phyloP scores from a whole-genome alignment of 2,329 filamentous ascomycete genomes.

The Cordyceps farinosa region DNA sequence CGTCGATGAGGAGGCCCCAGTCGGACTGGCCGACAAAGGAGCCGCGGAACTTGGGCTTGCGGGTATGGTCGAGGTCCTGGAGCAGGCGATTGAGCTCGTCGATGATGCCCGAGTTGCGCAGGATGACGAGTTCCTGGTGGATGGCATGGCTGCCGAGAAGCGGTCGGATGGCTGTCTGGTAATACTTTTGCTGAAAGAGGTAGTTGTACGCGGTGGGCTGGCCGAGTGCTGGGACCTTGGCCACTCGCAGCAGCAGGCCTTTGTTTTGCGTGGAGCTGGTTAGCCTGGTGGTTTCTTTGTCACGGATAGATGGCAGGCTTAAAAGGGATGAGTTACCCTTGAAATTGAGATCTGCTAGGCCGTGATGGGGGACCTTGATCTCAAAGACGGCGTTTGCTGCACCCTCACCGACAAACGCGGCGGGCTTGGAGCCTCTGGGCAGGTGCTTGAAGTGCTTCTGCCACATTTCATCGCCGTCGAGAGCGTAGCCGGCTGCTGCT shows the following conservation, averaged over 20 bases:
- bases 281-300: constrained; percentile 9
- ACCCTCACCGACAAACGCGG: constrained; percentile 59
- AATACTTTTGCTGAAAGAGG: constrained; percentile 36
- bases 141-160: constrained; percentile 34
- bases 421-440: constrained; percentile 32
- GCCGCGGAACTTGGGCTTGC: constrained; percentile 44
- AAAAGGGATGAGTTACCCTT: constrained; percentile 28
- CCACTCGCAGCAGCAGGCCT: constrained; percentile 37
- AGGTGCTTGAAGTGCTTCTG: constrained; percentile 29
- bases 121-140: constrained; percentile 36
- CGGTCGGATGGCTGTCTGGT: constrained; percentile 32
- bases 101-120: constrained; percentile 35
- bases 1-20: constrained; percentile 67
- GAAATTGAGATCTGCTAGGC: constrained; percentile 30
- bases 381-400: constrained; percentile 74
- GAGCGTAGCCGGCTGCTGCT: constrained; percentile 5
- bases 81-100: constrained; percentile 52
- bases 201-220: constrained; percentile 35
- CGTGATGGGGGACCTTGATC: constrained; percentile 42
- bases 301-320: not conserved
- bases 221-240: constrained; percentile 33
- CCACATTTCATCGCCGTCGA: constrained; percentile 9
- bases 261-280: constrained; percentile 19
- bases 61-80: constrained; percentile 42
- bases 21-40: constrained; percentile 53